These are phyloP conservation scores for Pichia heedii DNA, from an alignment of 805 yeast species.

Conservation along the genomic window DNA sequence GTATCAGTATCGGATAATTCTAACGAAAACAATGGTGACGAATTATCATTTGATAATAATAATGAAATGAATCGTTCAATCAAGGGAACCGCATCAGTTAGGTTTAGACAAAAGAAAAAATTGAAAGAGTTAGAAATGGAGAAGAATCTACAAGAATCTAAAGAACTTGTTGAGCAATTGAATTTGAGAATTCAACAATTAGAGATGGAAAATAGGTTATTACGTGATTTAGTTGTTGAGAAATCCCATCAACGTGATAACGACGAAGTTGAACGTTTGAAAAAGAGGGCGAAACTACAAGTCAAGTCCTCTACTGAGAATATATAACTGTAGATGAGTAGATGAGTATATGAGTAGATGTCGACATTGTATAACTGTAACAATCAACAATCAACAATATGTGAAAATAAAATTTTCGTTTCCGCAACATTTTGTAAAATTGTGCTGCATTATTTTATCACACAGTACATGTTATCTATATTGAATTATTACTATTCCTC, in stretches of 20 bases:
- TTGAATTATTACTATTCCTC: too few relatives aligned
- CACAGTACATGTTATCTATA: too few relatives aligned
- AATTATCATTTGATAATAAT: neutral
- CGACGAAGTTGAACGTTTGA: slow-evolving; percentile 44
- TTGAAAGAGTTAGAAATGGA: slow-evolving; percentile 89
- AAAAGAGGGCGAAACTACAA: slow-evolving; percentile 36
- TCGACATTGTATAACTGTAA: too few relatives aligned
- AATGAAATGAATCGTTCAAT: neutral
- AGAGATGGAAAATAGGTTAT: slow-evolving; percentile 87
- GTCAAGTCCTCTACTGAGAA: too few relatives aligned
- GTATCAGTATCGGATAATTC: neutral
- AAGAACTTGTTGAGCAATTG: slow-evolving; percentile 53
- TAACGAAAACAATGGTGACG: neutral
- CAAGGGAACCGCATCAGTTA: slow-evolving; percentile 63
- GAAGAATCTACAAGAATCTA: slow-evolving; percentile 59
- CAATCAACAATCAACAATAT: too few relatives aligned
- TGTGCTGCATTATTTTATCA: too few relatives aligned
- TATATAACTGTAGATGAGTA: too few relatives aligned
- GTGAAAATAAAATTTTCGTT: too few relatives aligned
- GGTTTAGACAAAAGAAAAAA: slow-evolving; percentile 89
- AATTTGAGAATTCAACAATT: slow-evolving; percentile 73
- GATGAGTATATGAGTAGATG: too few relatives aligned
- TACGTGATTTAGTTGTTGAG: slow-evolving; percentile 76
- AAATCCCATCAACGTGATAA: slow-evolving; percentile 52
- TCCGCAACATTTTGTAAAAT: too few relatives aligned